These are phyloP conservation scores for Aulographum hederae DNA, from an alignment of 2,329 filamentous ascomycete genomes.

Conservation along the genomic window DNA sequence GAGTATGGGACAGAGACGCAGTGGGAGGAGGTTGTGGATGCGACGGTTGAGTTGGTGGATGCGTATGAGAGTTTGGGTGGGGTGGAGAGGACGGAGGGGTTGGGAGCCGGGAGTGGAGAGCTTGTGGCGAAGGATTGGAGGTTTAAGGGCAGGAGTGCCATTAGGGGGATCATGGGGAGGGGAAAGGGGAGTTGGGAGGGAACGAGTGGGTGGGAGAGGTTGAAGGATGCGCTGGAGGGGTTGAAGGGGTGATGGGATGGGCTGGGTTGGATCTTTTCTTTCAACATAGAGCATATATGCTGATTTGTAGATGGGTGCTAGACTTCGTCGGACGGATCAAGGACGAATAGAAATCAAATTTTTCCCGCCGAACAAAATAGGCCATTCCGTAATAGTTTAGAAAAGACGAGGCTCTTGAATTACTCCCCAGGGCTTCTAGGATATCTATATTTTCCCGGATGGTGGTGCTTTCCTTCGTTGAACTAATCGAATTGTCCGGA, in stretches of 20 bases:
- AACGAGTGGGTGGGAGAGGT: conserved; percentile 43
- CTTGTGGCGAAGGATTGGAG: conserved; percentile 47
- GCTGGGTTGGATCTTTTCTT: too few species aligned
- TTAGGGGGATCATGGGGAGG: conserved; percentile 67
- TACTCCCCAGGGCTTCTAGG: too few species aligned
- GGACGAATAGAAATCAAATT: too few species aligned
- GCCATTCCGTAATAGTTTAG: too few species aligned
- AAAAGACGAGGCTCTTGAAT: too few species aligned
- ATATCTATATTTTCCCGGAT: too few species aligned
- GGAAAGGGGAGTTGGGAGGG: conserved; percentile 78
- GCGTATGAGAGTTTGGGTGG: conserved; percentile 57
- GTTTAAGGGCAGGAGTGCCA: conserved; percentile 70
- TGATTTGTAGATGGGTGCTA: too few species aligned
- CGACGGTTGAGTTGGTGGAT: conserved; percentile 66
- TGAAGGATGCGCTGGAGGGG: conserved; percentile 31
- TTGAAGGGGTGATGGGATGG: conserved; percentile 12
- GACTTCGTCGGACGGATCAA: too few species aligned
- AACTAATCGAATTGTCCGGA: too few species aligned
- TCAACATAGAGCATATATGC: too few species aligned
- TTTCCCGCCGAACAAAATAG: too few species aligned
- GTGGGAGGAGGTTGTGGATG: conserved; percentile 56
- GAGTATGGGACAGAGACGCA: conserved; percentile 37
- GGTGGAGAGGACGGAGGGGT: conserved; percentile 31
- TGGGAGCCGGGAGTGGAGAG: conserved; percentile 30
- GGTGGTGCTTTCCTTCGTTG: too few species aligned